These are phyloP conservation scores for Globisporangium paddicum DNA, from an alignment of 352 stramenopile species.

Conservation along the genomic window DNA sequence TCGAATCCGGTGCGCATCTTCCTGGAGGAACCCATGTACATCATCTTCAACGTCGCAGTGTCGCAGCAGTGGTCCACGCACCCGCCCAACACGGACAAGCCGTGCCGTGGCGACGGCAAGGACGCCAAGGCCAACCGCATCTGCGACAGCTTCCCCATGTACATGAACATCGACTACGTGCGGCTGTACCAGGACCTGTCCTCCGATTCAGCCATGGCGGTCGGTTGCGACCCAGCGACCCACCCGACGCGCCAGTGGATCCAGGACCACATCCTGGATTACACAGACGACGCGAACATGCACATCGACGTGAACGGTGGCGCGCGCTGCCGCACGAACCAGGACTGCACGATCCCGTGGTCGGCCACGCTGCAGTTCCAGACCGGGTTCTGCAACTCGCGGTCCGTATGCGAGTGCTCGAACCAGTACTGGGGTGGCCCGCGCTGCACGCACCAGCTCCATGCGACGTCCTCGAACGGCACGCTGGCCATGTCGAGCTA, in stretches of 20 bases:
- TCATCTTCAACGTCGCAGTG: constrained; percentile 93
- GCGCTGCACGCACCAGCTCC: constrained; percentile 53
- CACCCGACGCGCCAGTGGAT: constrained; percentile 75
- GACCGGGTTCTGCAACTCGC: constrained; percentile 47
- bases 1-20: constrained; percentile 56
- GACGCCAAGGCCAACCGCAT: constrained; percentile 45
- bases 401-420: constrained; percentile 44
- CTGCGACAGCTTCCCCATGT: constrained; percentile 75
- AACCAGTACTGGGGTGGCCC: constrained; percentile 59
- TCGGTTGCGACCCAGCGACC: constrained; percentile 50
- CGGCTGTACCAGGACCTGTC: constrained; percentile 63
- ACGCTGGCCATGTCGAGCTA: constrained; percentile 13
- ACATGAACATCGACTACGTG: constrained; percentile 88
- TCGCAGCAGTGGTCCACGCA: constrained; percentile 79
- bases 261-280: constrained; percentile 51
- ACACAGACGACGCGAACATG: constrained; percentile 53
- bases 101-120: constrained; percentile 56
- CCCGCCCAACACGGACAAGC: constrained; percentile 49
- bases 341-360: constrained; percentile 56
- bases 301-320: constrained; percentile 48
- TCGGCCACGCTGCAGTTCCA: constrained; percentile 35
- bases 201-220: constrained; percentile 33
- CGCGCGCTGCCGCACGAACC: constrained; percentile 40
- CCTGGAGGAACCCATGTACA: constrained; percentile 89
- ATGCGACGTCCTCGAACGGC: constrained; percentile 8